Percentiles rank a stretch among this genome's conserved stretches.
Conservation (phyloP, 345 rosid genomes). For the Syzygium oleosum region DNA sequence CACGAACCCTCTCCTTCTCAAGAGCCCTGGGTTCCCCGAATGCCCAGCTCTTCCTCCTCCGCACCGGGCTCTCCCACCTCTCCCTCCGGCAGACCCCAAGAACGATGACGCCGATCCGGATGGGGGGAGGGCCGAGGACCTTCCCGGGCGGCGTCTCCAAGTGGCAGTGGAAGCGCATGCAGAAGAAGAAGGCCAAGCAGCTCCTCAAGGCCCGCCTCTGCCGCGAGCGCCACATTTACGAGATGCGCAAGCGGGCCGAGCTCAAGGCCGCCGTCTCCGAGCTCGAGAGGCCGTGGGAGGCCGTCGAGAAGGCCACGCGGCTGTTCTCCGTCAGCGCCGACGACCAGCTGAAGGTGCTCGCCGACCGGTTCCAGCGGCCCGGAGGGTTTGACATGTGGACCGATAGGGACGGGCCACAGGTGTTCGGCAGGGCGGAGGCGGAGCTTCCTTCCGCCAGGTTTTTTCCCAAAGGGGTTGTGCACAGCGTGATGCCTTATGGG, state of each 20-base stretch:
- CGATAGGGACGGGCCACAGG: constrained; percentile 62
- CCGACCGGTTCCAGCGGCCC: constrained; percentile 85
- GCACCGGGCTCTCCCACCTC: constrained; percentile 16
- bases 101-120: constrained; percentile 43
- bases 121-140: constrained; percentile 90
- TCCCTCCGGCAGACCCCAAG: constrained; percentile 13
- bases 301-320: constrained; percentile 51
- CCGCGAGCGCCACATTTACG: constrained; percentile 83
- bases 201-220: constrained; percentile 68
- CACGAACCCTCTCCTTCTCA: constrained; percentile 30
- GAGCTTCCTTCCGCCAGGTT: constrained; percentile 79
- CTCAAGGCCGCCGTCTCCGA: constrained; percentile 81
- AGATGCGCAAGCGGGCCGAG: constrained; percentile 90
- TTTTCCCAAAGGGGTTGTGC: constrained; percentile 84
- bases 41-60: constrained; percentile 17
- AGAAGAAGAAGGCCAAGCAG: constrained; percentile 76
- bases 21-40: constrained; percentile 17
- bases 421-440: constrained; percentile 40
- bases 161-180: constrained; percentile 98
- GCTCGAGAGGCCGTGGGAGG: constrained; percentile 91
- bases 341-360: constrained; percentile 78
- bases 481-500: constrained; percentile 58
- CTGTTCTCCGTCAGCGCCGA: constrained; percentile 73
- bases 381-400: constrained; percentile 87
- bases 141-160: constrained; percentile 81